phyloP scores from a whole-genome alignment of 306 rosid genomes.

The Acacia crassicarpa region DNA sequence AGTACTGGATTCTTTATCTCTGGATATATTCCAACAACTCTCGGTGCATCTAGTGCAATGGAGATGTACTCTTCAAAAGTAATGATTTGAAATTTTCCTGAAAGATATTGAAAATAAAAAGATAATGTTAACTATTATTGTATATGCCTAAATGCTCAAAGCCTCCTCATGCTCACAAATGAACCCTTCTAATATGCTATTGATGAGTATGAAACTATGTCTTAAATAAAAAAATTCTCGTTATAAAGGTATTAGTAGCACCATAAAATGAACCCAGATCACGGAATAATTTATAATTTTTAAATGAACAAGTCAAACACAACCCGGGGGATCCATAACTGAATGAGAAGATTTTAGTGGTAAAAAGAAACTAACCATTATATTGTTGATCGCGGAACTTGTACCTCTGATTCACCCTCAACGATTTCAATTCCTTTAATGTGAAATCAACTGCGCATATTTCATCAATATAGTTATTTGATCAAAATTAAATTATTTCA shows the following conservation, averaged over 20 bases:
- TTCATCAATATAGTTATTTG: slow-evolving; percentile 11
- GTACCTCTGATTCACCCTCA: slow-evolving; percentile 77
- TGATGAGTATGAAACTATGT: not conserved
- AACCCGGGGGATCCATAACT: not conserved
- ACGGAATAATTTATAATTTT: not conserved
- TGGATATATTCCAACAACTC: slow-evolving; percentile 96
- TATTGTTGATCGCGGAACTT: slow-evolving; percentile 75
- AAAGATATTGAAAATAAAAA: slow-evolving; percentile 31
- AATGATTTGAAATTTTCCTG: slow-evolving; percentile 76
- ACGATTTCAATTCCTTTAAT: slow-evolving; percentile 60
- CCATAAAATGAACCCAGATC: not conserved
- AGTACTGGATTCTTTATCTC: slow-evolving; percentile 86
- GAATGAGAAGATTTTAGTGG: not conserved
- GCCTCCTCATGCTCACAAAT: not conserved
- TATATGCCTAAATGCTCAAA: not conserved
- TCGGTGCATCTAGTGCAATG: slow-evolving; percentile 78
- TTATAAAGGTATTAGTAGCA: not conserved
- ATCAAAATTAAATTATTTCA: slow-evolving; percentile 6
- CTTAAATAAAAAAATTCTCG: not conserved
- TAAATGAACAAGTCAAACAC: not conserved
- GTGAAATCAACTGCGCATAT: slow-evolving; percentile 83
- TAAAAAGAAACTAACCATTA: slow-evolving; percentile 61
- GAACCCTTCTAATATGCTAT: not conserved
- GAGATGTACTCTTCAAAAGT: slow-evolving; percentile 90
- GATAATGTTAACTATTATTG: slow-evolving; percentile 13